Conservation (phyloP, 148 eudicot genomes). For the Spergularia bocconei region DNA sequence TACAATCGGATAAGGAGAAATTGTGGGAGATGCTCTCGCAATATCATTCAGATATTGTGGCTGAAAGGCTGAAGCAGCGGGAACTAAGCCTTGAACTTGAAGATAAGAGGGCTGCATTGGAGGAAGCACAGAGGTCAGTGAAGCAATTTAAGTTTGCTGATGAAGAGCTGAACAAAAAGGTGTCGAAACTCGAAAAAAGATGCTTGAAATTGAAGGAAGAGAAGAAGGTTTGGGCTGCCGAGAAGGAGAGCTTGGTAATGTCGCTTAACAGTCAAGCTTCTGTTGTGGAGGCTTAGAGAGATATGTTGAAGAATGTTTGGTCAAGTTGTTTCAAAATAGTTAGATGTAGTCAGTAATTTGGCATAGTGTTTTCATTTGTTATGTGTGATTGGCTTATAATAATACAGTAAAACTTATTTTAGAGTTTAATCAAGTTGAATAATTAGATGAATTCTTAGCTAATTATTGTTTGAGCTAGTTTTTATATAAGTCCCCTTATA, state of each 20-base stretch:
- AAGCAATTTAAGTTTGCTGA: neutral
- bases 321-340: neutral
- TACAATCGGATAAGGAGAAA: too few relatives aligned
- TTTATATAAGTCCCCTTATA: too few relatives aligned
- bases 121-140: neutral
- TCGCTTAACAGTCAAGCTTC: neutral
- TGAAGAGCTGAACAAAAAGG: neutral
- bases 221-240: neutral
- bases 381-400: neutral
- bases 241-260: neutral
- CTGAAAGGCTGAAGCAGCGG: too few relatives aligned
- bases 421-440: too few relatives aligned
- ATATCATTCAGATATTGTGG: too few relatives aligned
- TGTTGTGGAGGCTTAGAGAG: neutral
- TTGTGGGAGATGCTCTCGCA: too few relatives aligned
- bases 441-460: too few relatives aligned
- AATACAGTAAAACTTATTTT: too few relatives aligned
- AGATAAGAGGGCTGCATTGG: neutral
- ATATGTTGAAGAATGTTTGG: slow-evolving; percentile 9
- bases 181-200: neutral
- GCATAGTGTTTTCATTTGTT: neutral
- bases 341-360: neutral
- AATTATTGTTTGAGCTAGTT: too few relatives aligned
- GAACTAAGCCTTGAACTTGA: neutral
- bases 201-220: neutral